Base-by-base conservation (phyloP, 1,139 yeast genomes). In the Kodamaea sp. region DNA sequence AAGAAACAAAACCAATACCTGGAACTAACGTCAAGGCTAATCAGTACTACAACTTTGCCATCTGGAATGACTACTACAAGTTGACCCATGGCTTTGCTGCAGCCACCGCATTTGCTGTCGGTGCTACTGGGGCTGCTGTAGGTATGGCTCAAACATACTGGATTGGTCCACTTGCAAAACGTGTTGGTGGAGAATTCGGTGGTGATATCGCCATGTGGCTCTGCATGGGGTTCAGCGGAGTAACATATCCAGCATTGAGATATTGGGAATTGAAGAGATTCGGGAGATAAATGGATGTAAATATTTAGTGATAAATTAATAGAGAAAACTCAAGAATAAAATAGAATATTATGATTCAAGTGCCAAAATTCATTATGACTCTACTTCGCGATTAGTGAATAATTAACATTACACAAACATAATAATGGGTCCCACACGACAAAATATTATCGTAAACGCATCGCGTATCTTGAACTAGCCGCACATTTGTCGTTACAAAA, bases 181-280 rank as follows among this genome's bases (percentile, higher is more conserved):
- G 62, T 15, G 60, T 79, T 12, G 88, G 89, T 6, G 70, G 71
- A 1, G 72, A 63, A 11, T 58, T 55, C 39, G 90, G 90, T 31
- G 89, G 88, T 22, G 95, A 85, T 54, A 62, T 89, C 34, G 97
- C 94, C 28, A 81, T 84, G 77, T 85, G 92, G 81, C 60, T 88
- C 29, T 73, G 86, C 28, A 78, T 84, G 76, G 94, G 80, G 0
- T 80, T 88, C 50, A 67, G 90, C 7, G 85, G 80, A 0, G 45
- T 81, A 4, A 66, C 70, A 0, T 88, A 81, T 54, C 90, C 95
- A 5, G 54, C 69, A 0, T 60, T 79, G 20, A 70, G 96, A 49
- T 83, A 75, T 52, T 50, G 68, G 37, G 96, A 88, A 55, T 60
- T 86, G 48, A 74, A 70, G 52, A 62, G 57, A 40, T 82, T 66